Evolutionary conservation across 176 grass and related monocot genomes (phyloP), one percentile per base, ranked within the genome.

Genomic region (Musa acuminata): DNA sequence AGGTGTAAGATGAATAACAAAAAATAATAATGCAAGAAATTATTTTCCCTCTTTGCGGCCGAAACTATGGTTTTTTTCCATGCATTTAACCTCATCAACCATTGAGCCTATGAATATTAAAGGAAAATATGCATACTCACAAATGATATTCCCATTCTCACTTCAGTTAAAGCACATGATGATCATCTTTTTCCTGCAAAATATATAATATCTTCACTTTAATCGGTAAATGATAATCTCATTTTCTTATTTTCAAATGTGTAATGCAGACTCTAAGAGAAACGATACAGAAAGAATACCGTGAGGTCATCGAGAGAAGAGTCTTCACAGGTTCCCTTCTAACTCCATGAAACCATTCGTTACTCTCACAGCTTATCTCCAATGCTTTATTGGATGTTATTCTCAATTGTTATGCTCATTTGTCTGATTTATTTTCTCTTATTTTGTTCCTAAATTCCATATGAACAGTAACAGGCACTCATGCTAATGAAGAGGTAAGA

Each of bases 221-320:
- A 60, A n/a, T 21, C 9, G 3, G 8, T 20, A 60, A 19, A 60
- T 8, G 3, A 22, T 55, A 29, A 25, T 49, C 27, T 55, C 51
- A 17, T 9, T 72, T 35, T 72, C 16, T 16, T 78, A 29, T 24
- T 19, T 78, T 50, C 8, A 21, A 60, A 8, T 78, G 19, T 77
- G 20, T 23, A 50, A 70, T 91, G 1, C 68, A 97, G 90, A 63
- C 74, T 48, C 69, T 97, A 21, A 90, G 93, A 73, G 93, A 90
- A 60, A 88, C 79, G 72, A 97, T 93, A 53, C 87, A 97, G 62
- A 85, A 77, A 74, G 93, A 97, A 77, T 90, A 97, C 64, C 80
- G 90, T 19, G 85, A 93, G 49, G 85, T 92, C 10, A 83, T 97
- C n/a, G 90, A 97, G 74, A 87, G 93, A 52, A 83, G 85, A 76